Evolutionary conservation across 345 rosid genomes (phyloP), one percentile per base, ranked within the genome.

Genomic region (Eucalyptus erythrocorys): DNA sequence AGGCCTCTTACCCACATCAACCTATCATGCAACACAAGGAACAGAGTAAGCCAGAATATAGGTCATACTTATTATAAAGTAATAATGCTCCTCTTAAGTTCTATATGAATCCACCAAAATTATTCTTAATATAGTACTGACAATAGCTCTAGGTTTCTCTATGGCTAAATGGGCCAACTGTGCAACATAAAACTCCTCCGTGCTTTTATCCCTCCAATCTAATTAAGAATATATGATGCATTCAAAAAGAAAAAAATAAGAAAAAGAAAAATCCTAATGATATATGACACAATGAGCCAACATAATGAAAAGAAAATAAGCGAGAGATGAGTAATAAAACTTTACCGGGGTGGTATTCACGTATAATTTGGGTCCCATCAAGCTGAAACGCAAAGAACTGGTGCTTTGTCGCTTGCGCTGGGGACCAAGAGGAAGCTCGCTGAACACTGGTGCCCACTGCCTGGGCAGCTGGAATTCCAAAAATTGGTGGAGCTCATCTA

Each of bases 391-490:
- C 87, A 98, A 92, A 49, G 98, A 97, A 66, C 96, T 90, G 30
- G 94, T 89, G 90, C 93, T 93, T 89, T 92, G 96, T 59, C 95
- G 98, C 93, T 92, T 97, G 34, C 97, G 91, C 90, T 96, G 99
- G 1, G 97, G 98, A 87, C 99, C 99, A 92, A 98, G 98, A 81
- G 99, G 99, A 91, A 96, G 98, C 85, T 98, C 99, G 88, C 97
- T 95, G 93, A 98, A 98, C 87, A 95, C 96, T 26, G 99, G 99
- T 22, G 99, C 99, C 99, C 99, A 97, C 66, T 95, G 98, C 90
- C 98, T 93, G 21, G 99, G 99, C 86, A 98, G 94, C 93, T 98
- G 99, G 93, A 98, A 97, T 90, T 98, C 99, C 90, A 98, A 90
- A 92, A 98, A 98, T 93, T 97, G 99, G 89, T 95, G 98, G 42